Evolutionary conservation across 192 early-diverging fungal genomes (phyloP).

Genomic region (Chytriomyces hyalinus): DNA sequence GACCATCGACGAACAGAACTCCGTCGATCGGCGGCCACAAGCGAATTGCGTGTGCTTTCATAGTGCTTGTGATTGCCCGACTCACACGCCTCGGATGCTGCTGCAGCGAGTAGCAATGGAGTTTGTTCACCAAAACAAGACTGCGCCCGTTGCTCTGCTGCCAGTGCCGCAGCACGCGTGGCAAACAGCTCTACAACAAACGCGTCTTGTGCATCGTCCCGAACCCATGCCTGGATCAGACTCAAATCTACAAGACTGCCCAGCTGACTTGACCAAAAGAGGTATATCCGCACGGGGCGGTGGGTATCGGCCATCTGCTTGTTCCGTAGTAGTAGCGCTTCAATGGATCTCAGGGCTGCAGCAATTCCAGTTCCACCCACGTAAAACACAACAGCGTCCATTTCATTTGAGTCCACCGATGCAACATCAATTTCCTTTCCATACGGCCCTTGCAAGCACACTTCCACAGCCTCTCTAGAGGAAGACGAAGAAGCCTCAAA

Average conservation of each 20-base stretch:
- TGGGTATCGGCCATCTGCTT: neutral
- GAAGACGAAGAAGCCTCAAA: neutral
- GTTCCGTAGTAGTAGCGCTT: neutral
- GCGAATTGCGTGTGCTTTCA: neutral
- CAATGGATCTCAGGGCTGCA: neutral
- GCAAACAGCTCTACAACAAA: slow-evolving; percentile 3
- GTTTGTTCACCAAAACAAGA: neutral
- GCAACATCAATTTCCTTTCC: slow-evolving; percentile 3
- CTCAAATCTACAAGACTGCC: neutral
- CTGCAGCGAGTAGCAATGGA: neutral
- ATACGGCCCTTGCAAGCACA: slow-evolving; percentile 24
- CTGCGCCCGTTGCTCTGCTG: neutral
- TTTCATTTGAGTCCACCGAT: neutral
- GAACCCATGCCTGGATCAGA: neutral
- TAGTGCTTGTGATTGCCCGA: neutral
- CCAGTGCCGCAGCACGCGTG: neutral
- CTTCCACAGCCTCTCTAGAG: neutral
- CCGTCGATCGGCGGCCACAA: neutral
- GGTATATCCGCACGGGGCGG: neutral
- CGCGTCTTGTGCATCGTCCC: neutral
- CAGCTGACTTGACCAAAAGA: neutral
- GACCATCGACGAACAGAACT: neutral
- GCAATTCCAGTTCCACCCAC: slow-evolving; percentile 32
- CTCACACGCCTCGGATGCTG: neutral
- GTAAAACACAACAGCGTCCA: slow-evolving; percentile 21